Conservation (phyloP, 2,329 filamentous ascomycete species). For the Ramichloridium luteum region DNA sequence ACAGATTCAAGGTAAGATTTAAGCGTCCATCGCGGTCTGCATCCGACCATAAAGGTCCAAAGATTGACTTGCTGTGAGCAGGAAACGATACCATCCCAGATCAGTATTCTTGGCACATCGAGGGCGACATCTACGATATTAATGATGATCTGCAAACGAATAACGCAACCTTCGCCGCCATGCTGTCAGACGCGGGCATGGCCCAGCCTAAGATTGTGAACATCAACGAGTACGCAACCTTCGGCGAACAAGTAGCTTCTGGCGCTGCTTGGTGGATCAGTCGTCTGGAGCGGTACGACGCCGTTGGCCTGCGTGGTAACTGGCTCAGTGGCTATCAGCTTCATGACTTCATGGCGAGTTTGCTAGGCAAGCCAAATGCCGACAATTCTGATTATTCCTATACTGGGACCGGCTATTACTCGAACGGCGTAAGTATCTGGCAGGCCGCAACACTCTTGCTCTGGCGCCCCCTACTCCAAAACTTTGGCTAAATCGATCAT, state of each 20-base stretch:
- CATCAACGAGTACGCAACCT: constrained; percentile 39
- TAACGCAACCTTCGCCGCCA: constrained; percentile 8
- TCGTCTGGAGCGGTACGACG: constrained; percentile 35
- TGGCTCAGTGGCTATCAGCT: constrained; percentile 32
- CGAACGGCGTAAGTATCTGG: no score
- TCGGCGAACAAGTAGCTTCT: constrained; percentile 31
- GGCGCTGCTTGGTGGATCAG: constrained; percentile 35
- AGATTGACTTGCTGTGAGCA: no score
- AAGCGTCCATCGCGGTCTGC: no score
- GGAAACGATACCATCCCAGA: constrained; percentile 31
- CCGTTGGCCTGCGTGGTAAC: constrained; percentile 34
- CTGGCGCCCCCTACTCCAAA: no score
- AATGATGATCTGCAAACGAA: constrained; percentile 22
- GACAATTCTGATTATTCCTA: constrained; percentile 13
- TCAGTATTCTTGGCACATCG: constrained; percentile 35
- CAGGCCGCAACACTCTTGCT: no score
- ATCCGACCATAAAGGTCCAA: no score
- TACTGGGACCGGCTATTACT: constrained; percentile 24
- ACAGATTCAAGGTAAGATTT: no score
- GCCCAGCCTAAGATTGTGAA: constrained; percentile 24
- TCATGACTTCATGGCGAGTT: constrained; percentile 34
- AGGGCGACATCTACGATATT: constrained; percentile 19
- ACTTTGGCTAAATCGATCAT: no score
- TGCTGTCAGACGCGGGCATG: constrained; percentile 4
- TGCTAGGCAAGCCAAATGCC: constrained; percentile 26